Base-by-base conservation (phyloP, 2,329 filamentous ascomycete genomes). In the Aspergillus eucalypticola region DNA sequence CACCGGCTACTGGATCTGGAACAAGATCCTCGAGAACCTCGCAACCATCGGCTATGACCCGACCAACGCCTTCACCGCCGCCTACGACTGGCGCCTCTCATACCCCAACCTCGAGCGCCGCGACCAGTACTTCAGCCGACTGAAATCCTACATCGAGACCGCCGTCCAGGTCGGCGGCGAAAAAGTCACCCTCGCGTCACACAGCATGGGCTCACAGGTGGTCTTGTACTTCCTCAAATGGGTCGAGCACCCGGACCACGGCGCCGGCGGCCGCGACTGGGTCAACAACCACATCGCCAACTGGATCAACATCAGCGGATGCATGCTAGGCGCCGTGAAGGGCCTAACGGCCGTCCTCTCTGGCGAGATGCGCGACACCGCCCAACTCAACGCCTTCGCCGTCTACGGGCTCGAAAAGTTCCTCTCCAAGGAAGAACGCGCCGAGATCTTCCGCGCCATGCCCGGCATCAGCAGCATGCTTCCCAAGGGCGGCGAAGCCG, bases 281-380 rank as follows among this genome's bases (percentile, higher is more conserved):
- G 94, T 99, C 0, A 93, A 99, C 60, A 85, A 84, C 17, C 85
- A 97, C 71, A 83, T 99, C 54, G 95, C 96, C 66, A 90, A 91
- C 2, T 99, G 96, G 93, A 96, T 99, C 80, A 99, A 99, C 74
- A 92, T 99, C 69, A 95, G 90, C 66, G 95, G 95, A 5, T 99
- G 94, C 76, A 97, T 99, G 94, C 87, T 99, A 5, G 95, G 95
- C 13, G 92, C 95, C 2, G 83, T 92, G 60, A 99, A 99, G 78
- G 94, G 90, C 60, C 79, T 98, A 38, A 91, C 95, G 0, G 94
- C 95, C 0, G 86, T 98, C 0, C 82, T 99, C 1, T 97, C 93
- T 0, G 95, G 95, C 29, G 95, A 99, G 76, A 99, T 99, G 95
- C 92, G 94, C 66, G 95, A 99, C 71, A 99, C 95, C 0, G 95